Percentiles rank a stretch among this genome's conserved stretches.
Conservation (phyloP, 2,329 filamentous ascomycete species). For the Xylaria multiplex region DNA sequence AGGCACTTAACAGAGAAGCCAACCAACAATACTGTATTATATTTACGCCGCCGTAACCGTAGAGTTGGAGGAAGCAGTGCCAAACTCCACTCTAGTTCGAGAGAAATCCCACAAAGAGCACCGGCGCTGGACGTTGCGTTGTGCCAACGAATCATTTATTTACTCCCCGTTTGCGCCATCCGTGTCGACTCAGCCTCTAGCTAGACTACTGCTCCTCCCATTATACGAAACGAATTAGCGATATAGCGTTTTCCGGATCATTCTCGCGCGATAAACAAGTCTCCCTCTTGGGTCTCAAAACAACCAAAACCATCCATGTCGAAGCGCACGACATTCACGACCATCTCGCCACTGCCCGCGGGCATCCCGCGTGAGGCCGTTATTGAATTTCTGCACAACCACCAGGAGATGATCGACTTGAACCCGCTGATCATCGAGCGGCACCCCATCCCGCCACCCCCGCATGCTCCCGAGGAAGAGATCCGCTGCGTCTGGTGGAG, state of each 20-base stretch:
- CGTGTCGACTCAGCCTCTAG: background rate
- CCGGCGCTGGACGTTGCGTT: slow-evolving; percentile 6
- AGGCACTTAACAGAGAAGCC: slow-evolving; percentile 15
- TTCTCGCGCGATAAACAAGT: background rate
- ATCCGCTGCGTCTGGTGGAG: slow-evolving; percentile 79
- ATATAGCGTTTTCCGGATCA: background rate
- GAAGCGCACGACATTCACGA: slow-evolving; percentile 77
- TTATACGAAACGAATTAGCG: background rate
- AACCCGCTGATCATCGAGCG: slow-evolving; percentile 84
- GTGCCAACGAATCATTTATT: slow-evolving; percentile 4
- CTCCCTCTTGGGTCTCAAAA: slow-evolving; percentile 2
- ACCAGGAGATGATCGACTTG: slow-evolving; percentile 85
- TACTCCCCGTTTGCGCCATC: slow-evolving; percentile 6
- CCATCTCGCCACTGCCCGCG: slow-evolving; percentile 78
- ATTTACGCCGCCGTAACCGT: background rate
- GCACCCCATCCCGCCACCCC: slow-evolving; percentile 72
- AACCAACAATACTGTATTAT: slow-evolving; percentile 2
- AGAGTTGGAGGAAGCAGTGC: background rate
- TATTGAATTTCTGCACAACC: slow-evolving; percentile 78
- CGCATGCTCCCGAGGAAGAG: slow-evolving; percentile 75
- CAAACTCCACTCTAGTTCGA: background rate
- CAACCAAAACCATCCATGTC: slow-evolving; percentile 62
- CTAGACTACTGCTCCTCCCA: background rate
- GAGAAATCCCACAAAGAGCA: background rate
- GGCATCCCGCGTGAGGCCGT: slow-evolving; percentile 75